These are phyloP conservation scores for Aspergillus novofumigatus DNA, from an alignment of 2,329 filamentous ascomycete species.

Conservation along the genomic window DNA sequence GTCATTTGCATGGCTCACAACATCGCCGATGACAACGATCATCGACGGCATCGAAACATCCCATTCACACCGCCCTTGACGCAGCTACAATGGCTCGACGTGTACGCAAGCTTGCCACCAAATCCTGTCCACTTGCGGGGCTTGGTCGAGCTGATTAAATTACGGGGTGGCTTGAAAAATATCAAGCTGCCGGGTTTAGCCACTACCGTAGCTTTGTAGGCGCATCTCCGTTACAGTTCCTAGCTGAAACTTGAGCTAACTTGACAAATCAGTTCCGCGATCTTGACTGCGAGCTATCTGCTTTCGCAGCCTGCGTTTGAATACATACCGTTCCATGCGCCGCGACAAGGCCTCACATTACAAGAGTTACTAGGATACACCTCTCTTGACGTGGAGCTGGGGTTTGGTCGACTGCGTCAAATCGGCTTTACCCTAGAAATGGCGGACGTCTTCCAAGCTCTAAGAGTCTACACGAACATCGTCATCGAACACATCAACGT, in stretches of 20 bases:
- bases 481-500: conserved; percentile 21
- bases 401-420: conserved; percentile 19
- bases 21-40: conserved; percentile 19
- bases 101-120: conserved; percentile 32
- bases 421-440: conserved; percentile 27
- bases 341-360: conserved; percentile 16
- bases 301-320: conserved; percentile 22
- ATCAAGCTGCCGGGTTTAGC: conserved; percentile 35
- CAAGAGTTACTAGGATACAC: conserved; percentile 25
- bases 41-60: conserved; percentile 9
- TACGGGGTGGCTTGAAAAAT: conserved; percentile 35
- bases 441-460: conserved; percentile 29
- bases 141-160: conserved; percentile 30
- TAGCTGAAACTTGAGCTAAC: background rate
- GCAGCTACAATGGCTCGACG: conserved; percentile 34
- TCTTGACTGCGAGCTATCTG: conserved; percentile 23
- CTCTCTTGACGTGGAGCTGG: conserved; percentile 21
- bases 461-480: conserved; percentile 27
- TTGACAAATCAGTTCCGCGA: conserved; percentile 21
- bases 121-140: conserved; percentile 35
- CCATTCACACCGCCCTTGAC: conserved; percentile 34
- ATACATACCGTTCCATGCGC: conserved; percentile 22
- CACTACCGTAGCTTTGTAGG: conserved; percentile 36
- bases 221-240: conserved; percentile 3
- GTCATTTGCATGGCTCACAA: conserved; percentile 35